These are phyloP conservation scores for Clarireedia hainanense DNA, from an alignment of 2,329 filamentous ascomycete genomes.

Conservation along the genomic window DNA sequence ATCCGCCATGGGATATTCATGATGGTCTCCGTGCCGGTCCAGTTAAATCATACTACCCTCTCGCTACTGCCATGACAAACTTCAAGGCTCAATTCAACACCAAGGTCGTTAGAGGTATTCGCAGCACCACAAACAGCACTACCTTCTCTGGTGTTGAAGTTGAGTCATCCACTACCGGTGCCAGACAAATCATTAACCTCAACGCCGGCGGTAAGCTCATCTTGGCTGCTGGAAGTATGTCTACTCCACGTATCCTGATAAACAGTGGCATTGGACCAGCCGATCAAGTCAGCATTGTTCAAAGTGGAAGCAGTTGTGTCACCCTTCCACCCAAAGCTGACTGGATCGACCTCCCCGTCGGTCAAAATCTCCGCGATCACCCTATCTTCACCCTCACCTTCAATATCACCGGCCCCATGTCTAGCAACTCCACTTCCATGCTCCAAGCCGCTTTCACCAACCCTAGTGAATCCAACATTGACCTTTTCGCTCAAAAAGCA, in stretches of 20 bases:
- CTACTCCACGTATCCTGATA: slow-evolving; percentile 23
- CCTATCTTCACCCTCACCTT: slow-evolving; percentile 37
- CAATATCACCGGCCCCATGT: slow-evolving; percentile 13
- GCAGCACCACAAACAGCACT: slow-evolving; percentile 38
- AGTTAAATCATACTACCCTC: slow-evolving; percentile 60
- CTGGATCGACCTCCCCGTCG: slow-evolving; percentile 54
- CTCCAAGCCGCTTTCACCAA: slow-evolving; percentile 33
- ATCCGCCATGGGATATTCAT: slow-evolving; percentile 57
- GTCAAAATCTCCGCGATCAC: slow-evolving; percentile 48
- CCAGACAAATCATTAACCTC: slow-evolving; percentile 27
- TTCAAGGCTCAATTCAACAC: slow-evolving; percentile 60
- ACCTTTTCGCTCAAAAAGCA: slow-evolving; percentile 8
- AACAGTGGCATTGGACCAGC: slow-evolving; percentile 25
- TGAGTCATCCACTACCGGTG: slow-evolving; percentile 25
- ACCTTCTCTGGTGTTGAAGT: slow-evolving; percentile 56
- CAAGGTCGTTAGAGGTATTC: slow-evolving; percentile 55
- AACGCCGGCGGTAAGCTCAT: slow-evolving; percentile 21
- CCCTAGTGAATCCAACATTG: slow-evolving; percentile 34
- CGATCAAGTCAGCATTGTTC: slow-evolving; percentile 32
- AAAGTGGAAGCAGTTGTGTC: slow-evolving; percentile 17
- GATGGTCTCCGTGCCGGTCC: slow-evolving; percentile 60
- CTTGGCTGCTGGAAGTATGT: slow-evolving; percentile 19
- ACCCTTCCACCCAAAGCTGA: slow-evolving; percentile 37
- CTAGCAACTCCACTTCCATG: not conserved
- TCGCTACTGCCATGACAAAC: slow-evolving; percentile 49